Percentiles rank a stretch among this genome's conserved stretches.
phyloP scores from a whole-genome alignment of 768 basidiomycete genomes.

The Gautieria morchelliformis region DNA sequence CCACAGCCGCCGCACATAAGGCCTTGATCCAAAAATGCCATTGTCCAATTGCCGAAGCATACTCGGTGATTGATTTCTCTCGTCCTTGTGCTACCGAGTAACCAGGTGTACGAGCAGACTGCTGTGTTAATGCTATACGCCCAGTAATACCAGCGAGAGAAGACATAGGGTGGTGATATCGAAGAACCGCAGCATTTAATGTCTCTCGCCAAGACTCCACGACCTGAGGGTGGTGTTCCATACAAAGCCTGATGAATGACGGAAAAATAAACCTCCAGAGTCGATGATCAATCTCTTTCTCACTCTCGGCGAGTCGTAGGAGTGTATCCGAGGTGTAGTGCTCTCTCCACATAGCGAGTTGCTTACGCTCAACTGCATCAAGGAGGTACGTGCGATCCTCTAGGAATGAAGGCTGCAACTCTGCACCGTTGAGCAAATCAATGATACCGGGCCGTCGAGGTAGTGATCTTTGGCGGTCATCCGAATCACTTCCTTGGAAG shows the following conservation, averaged over 20 bases:
- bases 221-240: constrained; percentile 37
- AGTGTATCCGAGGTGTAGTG: constrained; percentile 45
- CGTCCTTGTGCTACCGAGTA: constrained; percentile 29
- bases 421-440: constrained; percentile 44
- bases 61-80: constrained; percentile 43
- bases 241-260: constrained; percentile 46
- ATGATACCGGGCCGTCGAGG: constrained; percentile 26
- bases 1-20: constrained; percentile 71
- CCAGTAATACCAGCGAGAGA: constrained; percentile 64
- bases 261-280: constrained; percentile 73
- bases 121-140: constrained; percentile 37
- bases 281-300: constrained; percentile 52
- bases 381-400: constrained; percentile 59
- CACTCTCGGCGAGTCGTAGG: constrained; percentile 65
- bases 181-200: constrained; percentile 55
- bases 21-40: constrained; percentile 81
- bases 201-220: constrained; percentile 50
- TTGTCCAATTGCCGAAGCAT: constrained; percentile 54
- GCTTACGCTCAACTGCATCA: constrained; percentile 47
- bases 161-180: constrained; percentile 64
- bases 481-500: constrained; percentile 24
- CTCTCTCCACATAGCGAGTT: constrained; percentile 60
- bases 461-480: not conserved
- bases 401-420: constrained; percentile 37
- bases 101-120: constrained; percentile 28